Conservation (phyloP, 768 basidiomycete species). For the Xanthoconium purpureum region DNA sequence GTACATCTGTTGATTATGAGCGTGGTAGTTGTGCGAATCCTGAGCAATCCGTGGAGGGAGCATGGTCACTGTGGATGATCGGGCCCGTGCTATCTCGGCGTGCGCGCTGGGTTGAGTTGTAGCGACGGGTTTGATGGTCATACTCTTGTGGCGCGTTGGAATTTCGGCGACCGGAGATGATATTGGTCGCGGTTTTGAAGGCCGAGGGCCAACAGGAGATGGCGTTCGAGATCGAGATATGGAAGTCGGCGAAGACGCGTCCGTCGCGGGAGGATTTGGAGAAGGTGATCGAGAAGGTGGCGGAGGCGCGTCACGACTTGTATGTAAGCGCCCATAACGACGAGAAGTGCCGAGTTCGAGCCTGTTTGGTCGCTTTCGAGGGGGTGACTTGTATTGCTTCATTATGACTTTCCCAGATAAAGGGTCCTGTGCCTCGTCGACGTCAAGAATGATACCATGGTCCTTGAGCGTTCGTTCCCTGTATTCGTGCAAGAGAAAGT, state of each 20-base stretch:
- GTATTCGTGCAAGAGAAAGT: slow-evolving; percentile 76
- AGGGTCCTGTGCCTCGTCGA: slow-evolving; percentile 21
- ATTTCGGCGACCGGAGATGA: slow-evolving; percentile 29
- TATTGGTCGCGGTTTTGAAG: slow-evolving; percentile 30
- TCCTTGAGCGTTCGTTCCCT: slow-evolving; percentile 62
- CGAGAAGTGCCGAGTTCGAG: slow-evolving; percentile 10
- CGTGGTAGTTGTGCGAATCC: slow-evolving; percentile 32
- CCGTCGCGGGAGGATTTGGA: slow-evolving; percentile 13
- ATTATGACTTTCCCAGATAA: slow-evolving; percentile 32
- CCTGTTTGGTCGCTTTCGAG: slow-evolving; percentile 29
- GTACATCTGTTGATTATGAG: slow-evolving; percentile 32
- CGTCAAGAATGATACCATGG: slow-evolving; percentile 44
- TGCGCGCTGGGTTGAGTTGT: slow-evolving; percentile 15
- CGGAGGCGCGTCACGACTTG: slow-evolving; percentile 25
- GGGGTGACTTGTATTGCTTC: slow-evolving; percentile 43
- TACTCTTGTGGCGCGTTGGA: slow-evolving; percentile 32
- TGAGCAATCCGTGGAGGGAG: slow-evolving; percentile 22
- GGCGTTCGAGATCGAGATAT: slow-evolving; percentile 41
- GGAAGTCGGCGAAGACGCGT: slow-evolving; percentile 16
- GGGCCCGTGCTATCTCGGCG: slow-evolving; percentile 22
- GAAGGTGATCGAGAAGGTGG: slow-evolving; percentile 33
- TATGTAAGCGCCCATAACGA: slow-evolving; percentile 19
- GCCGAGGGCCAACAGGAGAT: slow-evolving; percentile 52
- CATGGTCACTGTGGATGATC: slow-evolving; percentile 31
- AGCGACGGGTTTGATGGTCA: slow-evolving; percentile 25